Conservation (phyloP, 2,329 filamentous ascomycete species). For the Blumeria graminis region DNA sequence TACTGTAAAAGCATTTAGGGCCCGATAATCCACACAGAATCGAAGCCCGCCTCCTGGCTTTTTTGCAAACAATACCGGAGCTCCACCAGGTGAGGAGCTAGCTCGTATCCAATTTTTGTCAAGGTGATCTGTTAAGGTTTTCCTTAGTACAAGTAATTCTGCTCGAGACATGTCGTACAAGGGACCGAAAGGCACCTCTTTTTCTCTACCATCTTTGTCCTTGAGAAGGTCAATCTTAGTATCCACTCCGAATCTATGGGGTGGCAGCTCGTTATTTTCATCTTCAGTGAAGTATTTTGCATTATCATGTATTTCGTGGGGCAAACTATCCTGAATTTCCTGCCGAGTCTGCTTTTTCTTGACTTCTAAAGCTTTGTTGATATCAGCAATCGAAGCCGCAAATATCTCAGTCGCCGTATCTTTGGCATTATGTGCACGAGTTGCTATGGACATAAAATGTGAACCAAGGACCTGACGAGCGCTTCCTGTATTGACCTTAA, state of each 20-base stretch:
- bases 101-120: no score
- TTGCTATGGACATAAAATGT: not conserved
- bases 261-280: not conserved
- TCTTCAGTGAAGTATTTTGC: not conserved
- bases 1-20: no score
- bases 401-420: not conserved
- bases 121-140: no score
- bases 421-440: not conserved
- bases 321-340: not conserved
- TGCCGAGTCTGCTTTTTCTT: not conserved
- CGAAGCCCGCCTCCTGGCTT: no score
- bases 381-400: not conserved
- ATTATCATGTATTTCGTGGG: not conserved
- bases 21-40: no score
- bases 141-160: no score
- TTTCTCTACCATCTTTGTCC: no score
- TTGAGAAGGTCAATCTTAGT: not conserved
- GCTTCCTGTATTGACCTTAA: not conserved
- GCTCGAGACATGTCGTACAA: no score
- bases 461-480: not conserved
- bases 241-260: not conserved
- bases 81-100: no score
- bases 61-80: no score
- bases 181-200: no score
- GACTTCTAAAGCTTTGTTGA: not conserved